These are phyloP conservation scores for Yamadazyma takamatsuzukensis DNA, from an alignment of 805 yeast genomes.

Conservation along the genomic window DNA sequence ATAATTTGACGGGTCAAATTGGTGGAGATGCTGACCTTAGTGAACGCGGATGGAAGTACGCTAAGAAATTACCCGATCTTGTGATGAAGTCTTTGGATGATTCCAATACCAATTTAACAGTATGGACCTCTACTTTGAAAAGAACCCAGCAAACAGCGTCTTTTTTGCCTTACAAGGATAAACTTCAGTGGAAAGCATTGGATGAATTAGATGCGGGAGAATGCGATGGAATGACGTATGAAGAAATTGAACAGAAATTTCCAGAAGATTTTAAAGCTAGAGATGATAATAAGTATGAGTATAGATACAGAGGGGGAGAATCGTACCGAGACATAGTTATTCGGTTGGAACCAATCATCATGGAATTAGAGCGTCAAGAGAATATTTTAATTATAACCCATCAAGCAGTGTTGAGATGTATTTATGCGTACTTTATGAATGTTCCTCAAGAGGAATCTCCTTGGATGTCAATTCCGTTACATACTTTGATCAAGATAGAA, in stretches of 20 bases:
- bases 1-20: slow-evolving; percentile 87
- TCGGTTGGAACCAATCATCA: slow-evolving; percentile 92
- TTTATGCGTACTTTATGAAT: slow-evolving; percentile 97
- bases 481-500: slow-evolving; percentile 88
- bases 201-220: slow-evolving; percentile 98
- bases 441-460: slow-evolving; percentile 97
- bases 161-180: slow-evolving; percentile 66
- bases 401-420: slow-evolving; percentile 94
- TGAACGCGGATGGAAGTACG: slow-evolving; percentile 80
- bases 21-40: slow-evolving; percentile 92
- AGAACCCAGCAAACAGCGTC: slow-evolving; percentile 93
- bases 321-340: slow-evolving; percentile 94
- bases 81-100: slow-evolving; percentile 63
- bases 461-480: slow-evolving; percentile 98
- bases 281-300: slow-evolving; percentile 93
- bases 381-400: slow-evolving; percentile 94
- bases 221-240: slow-evolving; percentile 96
- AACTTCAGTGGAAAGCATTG: slow-evolving; percentile 92
- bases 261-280: slow-evolving; percentile 96
- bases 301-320: slow-evolving; percentile 96
- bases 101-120: slow-evolving; percentile 56
- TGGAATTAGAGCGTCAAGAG: slow-evolving; percentile 97
- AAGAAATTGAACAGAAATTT: slow-evolving; percentile 76
- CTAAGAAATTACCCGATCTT: slow-evolving; percentile 73
- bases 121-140: slow-evolving; percentile 91